Evolutionary conservation across 2,329 filamentous ascomycete species (phyloP).

Genomic region (Purpureocillium lavendulum): DNA sequence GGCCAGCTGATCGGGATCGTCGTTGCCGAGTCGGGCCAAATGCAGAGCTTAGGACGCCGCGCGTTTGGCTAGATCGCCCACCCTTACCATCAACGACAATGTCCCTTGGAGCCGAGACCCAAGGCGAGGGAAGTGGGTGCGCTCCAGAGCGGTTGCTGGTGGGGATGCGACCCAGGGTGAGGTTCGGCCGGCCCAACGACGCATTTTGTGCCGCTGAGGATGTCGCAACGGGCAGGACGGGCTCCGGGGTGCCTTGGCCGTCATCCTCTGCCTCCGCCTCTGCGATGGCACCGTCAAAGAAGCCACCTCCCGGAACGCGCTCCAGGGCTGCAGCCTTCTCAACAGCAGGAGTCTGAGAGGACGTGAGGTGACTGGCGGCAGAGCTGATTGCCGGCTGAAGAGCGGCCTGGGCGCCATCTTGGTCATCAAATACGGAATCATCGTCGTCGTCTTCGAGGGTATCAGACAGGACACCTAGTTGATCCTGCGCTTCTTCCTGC

Average conservation of each 20-base stretch:
- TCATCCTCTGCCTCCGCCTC: slow-evolving; percentile 10
- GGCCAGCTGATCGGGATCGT: slow-evolving; percentile 46
- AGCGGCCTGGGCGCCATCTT: slow-evolving; percentile 51
- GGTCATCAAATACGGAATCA: slow-evolving; percentile 25
- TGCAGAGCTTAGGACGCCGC: slow-evolving; percentile 31
- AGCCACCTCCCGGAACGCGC: slow-evolving; percentile 18
- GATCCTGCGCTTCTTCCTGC: background rate
- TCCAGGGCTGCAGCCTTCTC: slow-evolving; percentile 51
- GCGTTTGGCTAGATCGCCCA: slow-evolving; percentile 14
- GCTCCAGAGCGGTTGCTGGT: background rate
- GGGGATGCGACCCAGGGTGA: background rate
- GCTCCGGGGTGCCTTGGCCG: slow-evolving; percentile 12
- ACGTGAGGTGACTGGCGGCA: slow-evolving; percentile 46
- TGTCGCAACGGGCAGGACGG: slow-evolving; percentile 11
- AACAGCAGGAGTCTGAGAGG: slow-evolving; percentile 44
- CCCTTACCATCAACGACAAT: slow-evolving; percentile 8
- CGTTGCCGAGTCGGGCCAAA: slow-evolving; percentile 37
- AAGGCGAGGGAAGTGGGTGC: slow-evolving; percentile 17
- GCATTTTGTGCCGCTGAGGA: background rate
- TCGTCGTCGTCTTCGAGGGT: slow-evolving; percentile 9
- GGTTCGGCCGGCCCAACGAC: background rate
- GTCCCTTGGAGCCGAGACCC: slow-evolving; percentile 16
- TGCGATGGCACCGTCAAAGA: slow-evolving; percentile 9
- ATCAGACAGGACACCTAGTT: slow-evolving; percentile 7
- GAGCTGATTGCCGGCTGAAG: slow-evolving; percentile 52